These are phyloP conservation scores for Chrysopogon serrulatus DNA, from an alignment of 176 grass and related monocot species.

Conservation along the genomic window DNA sequence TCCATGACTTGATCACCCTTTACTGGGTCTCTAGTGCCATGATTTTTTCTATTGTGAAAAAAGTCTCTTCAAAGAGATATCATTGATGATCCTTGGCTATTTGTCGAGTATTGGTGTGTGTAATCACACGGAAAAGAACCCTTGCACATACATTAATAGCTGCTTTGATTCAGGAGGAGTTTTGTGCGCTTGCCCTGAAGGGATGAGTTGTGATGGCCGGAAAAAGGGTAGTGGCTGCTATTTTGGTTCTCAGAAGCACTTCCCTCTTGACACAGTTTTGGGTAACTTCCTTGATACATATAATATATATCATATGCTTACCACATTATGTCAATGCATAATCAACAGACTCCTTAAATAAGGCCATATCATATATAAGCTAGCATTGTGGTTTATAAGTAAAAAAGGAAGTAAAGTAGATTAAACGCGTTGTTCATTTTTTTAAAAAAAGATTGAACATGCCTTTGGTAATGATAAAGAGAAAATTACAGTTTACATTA, in stretches of 20 bases:
- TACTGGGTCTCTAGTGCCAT: background rate
- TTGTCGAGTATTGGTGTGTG: constrained; percentile 23
- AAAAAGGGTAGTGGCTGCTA: constrained; percentile 13
- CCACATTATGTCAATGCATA: background rate
- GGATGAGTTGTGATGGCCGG: background rate
- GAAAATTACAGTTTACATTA: background rate
- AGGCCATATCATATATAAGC: background rate
- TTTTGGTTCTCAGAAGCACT: background rate
- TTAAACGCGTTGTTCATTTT: background rate
- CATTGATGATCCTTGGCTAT: background rate
- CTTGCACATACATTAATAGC: background rate
- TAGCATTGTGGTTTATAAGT: background rate
- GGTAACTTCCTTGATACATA: too few species aligned
- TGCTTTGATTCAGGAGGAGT: background rate
- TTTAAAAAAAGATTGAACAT: background rate
- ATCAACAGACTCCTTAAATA: background rate
- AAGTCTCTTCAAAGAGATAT: background rate
- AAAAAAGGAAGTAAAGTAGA: background rate
- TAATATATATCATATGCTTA: background rate
- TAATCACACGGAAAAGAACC: background rate
- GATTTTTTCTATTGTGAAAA: background rate
- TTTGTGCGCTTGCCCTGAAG: background rate
- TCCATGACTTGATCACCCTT: background rate
- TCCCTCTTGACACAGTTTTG: background rate
- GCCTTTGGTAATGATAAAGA: background rate